Conservation (phyloP, 2,329 filamentous ascomycete species). For the Blastomyces emzantsi region DNA sequence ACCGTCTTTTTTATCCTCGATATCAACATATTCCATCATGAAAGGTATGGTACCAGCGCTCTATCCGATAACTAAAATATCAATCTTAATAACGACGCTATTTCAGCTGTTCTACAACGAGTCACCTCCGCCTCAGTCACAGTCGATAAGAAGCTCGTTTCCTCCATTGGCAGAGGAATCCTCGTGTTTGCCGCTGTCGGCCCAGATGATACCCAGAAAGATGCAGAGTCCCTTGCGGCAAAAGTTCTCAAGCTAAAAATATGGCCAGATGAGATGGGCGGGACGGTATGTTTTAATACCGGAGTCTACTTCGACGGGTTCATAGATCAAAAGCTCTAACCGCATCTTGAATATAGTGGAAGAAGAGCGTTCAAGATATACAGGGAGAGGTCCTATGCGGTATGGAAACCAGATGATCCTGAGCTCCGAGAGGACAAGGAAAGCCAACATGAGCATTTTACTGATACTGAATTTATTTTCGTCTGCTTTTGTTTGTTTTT, state of each 20-base stretch:
- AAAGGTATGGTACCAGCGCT: slow-evolving; percentile 29
- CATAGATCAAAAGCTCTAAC: slow-evolving; percentile 9
- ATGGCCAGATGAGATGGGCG: slow-evolving; percentile 74
- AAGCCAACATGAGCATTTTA: neutral
- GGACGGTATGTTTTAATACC: slow-evolving; percentile 42
- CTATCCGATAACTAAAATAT: neutral
- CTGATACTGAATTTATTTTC: neutral
- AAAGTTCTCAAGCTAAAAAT: slow-evolving; percentile 86
- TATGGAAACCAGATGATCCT: slow-evolving; percentile 36
- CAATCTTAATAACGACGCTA: slow-evolving; percentile 12
- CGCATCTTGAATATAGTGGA: slow-evolving; percentile 56
- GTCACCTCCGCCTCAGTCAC: slow-evolving; percentile 94
- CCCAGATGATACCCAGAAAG: slow-evolving; percentile 81
- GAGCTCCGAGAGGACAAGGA: neutral
- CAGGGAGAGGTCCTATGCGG: slow-evolving; percentile 89
- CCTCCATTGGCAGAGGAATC: slow-evolving; percentile 80
- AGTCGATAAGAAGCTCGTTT: slow-evolving; percentile 82
- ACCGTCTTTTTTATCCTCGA: neutral
- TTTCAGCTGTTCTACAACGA: slow-evolving; percentile 75
- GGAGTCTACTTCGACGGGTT: neutral
- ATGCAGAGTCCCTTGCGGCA: slow-evolving; percentile 70
- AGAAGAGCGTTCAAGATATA: slow-evolving; percentile 78
- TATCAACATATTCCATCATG: slow-evolving; percentile 21
- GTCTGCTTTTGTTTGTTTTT: neutral
- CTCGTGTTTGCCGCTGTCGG: slow-evolving; percentile 87